Conservation (phyloP, 345 rosid genomes). For the Brassica cretica region DNA sequence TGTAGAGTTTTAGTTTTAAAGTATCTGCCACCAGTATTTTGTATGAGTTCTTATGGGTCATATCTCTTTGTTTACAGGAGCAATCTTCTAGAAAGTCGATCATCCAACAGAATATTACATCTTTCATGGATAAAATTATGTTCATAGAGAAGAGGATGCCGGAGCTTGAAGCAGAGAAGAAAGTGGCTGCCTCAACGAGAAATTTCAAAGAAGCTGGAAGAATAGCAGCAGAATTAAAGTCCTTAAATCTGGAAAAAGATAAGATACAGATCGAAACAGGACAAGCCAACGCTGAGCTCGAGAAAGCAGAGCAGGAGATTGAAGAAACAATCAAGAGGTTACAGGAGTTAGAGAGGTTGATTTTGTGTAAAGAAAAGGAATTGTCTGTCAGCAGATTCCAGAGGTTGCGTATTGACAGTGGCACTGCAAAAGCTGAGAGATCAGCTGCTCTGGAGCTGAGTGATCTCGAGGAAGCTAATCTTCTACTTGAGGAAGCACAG, state of each 20-base stretch:
- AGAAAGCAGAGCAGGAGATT: conserved; percentile 59
- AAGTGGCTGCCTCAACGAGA: conserved; percentile 79
- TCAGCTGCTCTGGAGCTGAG: conserved; percentile 74
- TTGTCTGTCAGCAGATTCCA: conserved; percentile 73
- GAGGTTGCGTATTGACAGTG: conserved; percentile 59
- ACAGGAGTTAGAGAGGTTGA: conserved; percentile 63
- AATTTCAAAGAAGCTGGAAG: conserved; percentile 94
- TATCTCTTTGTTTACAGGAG: conserved; percentile 49
- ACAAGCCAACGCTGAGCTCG: conserved; percentile 50
- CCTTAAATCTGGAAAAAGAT: conserved; percentile 71
- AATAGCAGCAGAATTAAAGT: conserved; percentile 85
- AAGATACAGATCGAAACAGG: conserved; percentile 55
- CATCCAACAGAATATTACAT: conserved; percentile 70
- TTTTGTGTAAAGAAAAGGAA: conserved; percentile 67
- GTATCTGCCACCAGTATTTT: not conserved
- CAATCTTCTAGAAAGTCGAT: conserved; percentile 74
- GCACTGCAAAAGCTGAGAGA: conserved; percentile 74
- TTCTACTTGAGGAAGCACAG: conserved; percentile 70
- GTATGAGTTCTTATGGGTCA: not conserved
- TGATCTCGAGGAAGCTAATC: conserved; percentile 74
- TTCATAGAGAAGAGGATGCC: conserved; percentile 81
- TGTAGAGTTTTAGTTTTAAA: not conserved
- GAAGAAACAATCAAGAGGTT: conserved; percentile 56
- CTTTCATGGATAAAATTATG: conserved; percentile 65
- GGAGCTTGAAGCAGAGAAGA: conserved; percentile 89